Evolutionary conservation across 2,329 filamentous ascomycete genomes (phyloP), one percentile per base, ranked within the genome.

Genomic region (Curvularia sp.): DNA sequence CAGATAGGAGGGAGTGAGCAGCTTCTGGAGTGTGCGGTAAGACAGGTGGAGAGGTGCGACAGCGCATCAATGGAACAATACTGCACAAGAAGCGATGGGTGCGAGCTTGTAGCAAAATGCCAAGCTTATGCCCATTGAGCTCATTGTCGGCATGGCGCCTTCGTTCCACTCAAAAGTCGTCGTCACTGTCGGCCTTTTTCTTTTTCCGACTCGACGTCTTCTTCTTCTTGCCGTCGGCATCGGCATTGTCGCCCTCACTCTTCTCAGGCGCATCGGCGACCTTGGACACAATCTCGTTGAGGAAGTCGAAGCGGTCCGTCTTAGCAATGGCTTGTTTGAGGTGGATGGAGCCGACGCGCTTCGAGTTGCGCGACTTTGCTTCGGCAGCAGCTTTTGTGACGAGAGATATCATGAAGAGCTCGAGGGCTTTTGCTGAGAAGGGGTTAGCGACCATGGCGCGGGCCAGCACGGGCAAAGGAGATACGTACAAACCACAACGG

Each of bases 341-440:
- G 84, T 98, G 96, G 56, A 89, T 84, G 1, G 93, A 92, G 15
- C 92, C 93, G 65, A 99, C 91, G 64, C 93, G 88, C 80, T 97
- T 97, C 0, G 92, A 93, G 63, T 89, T 91, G 75, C 91, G 92
- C 60, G 89, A 86, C 67, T 86, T 88, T 50, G 95, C 94, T 67
- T 97, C 88, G 52, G 90, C 87, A 48, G 95, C 93, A 57, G 93
- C 93, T 75, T 93, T 94, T 28, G 89, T 89, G 61, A 98, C 94
- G 56, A 99, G 85, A 42, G 92, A 89, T 63, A 98, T 92, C 95
- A 99, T 99, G 76, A 99, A 99, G 8, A 99, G 84, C 80, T 99
- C 95, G 6, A 99, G 84, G 15, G 95, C 95, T 82, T 97, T 97
- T 67, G 92, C 92, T 88, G 66, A 60, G 41, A 15, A 12, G 4